Evolutionary conservation across 768 basidiomycete genomes (phyloP).

Genomic region (Steccherinum ochraceum): DNA sequence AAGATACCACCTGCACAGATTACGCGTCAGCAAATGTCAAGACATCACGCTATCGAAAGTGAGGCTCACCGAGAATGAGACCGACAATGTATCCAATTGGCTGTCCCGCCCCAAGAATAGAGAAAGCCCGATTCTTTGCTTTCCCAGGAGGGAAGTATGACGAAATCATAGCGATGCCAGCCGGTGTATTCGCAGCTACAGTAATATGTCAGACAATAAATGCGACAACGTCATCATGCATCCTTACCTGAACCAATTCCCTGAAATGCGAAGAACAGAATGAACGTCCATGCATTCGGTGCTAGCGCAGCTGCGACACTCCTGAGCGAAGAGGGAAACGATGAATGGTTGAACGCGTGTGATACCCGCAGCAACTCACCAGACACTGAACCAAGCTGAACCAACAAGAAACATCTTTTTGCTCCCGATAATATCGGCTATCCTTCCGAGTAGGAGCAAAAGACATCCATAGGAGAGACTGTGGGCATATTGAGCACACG

Average conservation of each 20-base stretch:
- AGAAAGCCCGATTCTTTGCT: constrained; percentile 25
- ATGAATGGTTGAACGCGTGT: background rate
- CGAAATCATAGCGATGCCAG: constrained; percentile 22
- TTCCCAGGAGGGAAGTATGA: constrained; percentile 25
- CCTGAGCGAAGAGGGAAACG: constrained; percentile 10
- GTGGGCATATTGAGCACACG: background rate
- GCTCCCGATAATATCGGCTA: constrained; percentile 17
- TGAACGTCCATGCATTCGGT: constrained; percentile 22
- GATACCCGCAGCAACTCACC: constrained; percentile 14
- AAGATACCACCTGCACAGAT: constrained; percentile 23
- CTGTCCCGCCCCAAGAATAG: constrained; percentile 29
- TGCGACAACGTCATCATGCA: background rate
- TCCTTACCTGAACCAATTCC: constrained; percentile 23
- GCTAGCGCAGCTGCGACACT: constrained; percentile 26
- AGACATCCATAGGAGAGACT: constrained; percentile 18
- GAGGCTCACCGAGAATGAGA: constrained; percentile 23
- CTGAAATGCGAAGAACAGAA: constrained; percentile 25
- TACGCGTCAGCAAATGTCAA: background rate
- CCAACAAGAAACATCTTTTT: constrained; percentile 24
- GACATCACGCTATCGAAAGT: background rate
- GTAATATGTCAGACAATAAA: background rate
- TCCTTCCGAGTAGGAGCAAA: constrained; percentile 12
- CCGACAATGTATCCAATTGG: constrained; percentile 29
- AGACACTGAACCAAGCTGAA: constrained; percentile 26
- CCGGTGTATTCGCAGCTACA: constrained; percentile 27